These are phyloP conservation scores for Linnemannia hyalina DNA, from an alignment of 192 early-diverging fungal genomes.

Conservation along the genomic window DNA sequence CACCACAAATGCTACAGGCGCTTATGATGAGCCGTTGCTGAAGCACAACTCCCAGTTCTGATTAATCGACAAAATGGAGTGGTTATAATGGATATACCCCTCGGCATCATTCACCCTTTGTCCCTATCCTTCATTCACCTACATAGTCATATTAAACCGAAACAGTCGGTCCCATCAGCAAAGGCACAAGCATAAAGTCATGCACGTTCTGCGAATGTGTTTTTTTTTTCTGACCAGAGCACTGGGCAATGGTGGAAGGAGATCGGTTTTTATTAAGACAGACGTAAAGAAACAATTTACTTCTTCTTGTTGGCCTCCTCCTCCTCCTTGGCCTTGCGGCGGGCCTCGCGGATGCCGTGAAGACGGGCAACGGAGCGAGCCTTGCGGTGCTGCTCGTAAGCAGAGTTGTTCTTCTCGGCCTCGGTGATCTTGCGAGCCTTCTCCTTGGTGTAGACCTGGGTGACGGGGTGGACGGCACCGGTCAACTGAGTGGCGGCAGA, in stretches of 20 bases:
- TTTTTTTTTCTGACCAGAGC: conserved; percentile 27
- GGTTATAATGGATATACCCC: not conserved
- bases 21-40: not conserved
- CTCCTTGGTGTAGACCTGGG: conserved; percentile 64
- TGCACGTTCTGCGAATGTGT: not conserved
- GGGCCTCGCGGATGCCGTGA: conserved; percentile 83
- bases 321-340: conserved; percentile 84
- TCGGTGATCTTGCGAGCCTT: conserved; percentile 63
- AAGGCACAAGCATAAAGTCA: not conserved
- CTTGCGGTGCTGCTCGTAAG: conserved; percentile 83
- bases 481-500: conserved; percentile 73
- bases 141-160: not conserved
- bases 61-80: not conserved
- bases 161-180: not conserved
- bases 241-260: conserved; percentile 24
- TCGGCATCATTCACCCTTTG: not conserved
- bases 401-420: conserved; percentile 66
- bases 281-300: conserved; percentile 41
- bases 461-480: conserved; percentile 76
- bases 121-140: not conserved
- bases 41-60: not conserved
- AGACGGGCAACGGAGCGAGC: conserved; percentile 80
- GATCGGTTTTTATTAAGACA: conserved; percentile 34
- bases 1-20: not conserved
- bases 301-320: conserved; percentile 87